Base-by-base conservation (phyloP, 2,329 filamentous ascomycete genomes). In the Daldinia eschscholtzii region DNA sequence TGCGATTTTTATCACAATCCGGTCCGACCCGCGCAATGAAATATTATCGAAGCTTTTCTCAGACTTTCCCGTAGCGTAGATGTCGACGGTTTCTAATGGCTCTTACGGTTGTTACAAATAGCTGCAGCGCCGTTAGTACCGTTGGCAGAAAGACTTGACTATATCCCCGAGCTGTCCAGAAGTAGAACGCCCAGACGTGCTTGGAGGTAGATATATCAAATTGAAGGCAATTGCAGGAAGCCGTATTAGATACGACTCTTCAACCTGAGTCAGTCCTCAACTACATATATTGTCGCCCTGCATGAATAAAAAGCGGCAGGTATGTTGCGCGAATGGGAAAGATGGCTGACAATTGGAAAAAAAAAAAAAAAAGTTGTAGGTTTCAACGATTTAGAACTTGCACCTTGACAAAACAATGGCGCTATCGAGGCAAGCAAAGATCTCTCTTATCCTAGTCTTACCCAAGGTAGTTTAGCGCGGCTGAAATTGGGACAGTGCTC, bases 351-450 rank as follows among this genome's bases (percentile, higher is more conserved):
- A 67, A 70, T 68, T 53, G 42, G 64, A 65, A 56, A 58, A 39
- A 56, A 58, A 39, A 58, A 39, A 50, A 61, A 50, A 62, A 61
- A 33, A 58, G 61, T 52, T 52, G 46, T 52, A 65, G 64, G 59
- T 63, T 66, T 66, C 57, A 70, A 65, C 50, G 23, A 46, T 65
- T 55, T 64, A 39, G 33, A 70, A 64, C 64, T 70, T 64, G 23
- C 39, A 46, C 50, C 50, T 55, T 60, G 61, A 64, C 48, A 68
- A 68, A 67, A 67, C 66, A 65, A 64, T 64, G 39, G 62, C 56
- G 64, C 57, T 53, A 68, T 63, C 56, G 61, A 67, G 53, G 44
- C 23, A 57, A 61, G 59, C 42, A 68, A 56, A 68, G 50, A 67
- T 60, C 56, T 59, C 48, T 59, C 57, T 30, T 44, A 44, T 50